Base-by-base conservation (phyloP, 768 basidiomycete genomes). In the Lentinula lateritia region DNA sequence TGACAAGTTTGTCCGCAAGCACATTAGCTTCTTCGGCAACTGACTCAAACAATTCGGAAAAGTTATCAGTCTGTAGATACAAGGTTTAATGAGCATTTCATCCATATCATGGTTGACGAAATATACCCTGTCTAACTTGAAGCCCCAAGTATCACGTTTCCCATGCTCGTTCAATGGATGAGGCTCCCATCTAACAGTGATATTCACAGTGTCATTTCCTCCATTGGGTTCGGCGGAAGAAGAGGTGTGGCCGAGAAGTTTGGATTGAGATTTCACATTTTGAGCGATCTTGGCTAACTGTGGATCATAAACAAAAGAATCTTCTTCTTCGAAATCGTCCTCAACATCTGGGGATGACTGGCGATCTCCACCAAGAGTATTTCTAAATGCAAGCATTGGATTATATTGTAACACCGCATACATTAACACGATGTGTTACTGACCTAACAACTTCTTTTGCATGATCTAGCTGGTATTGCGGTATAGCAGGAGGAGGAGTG, bases 401-500 rank as follows among this genome's bases (percentile, higher is more conserved):
- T 39, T 39, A 13, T 3, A 28, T 13, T 13, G 13, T 39, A 39
- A 39, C 38, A 39, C 7, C 7, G 13, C 38, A 39, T 28, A 28
- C 28, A 28, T 28, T 28, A 32, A 46, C 13, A 15, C 28, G 50
- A 54, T 18, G 9, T 39, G 10, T 46, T 28, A 63, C 76, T 58
- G 67, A 91, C 91, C 85, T 79, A 53, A 91, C 82, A 16, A 89
- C 71, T 39, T 81, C 75, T 43, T 80, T 81, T 13, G 88, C 86
- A 59, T 78, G 78, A 65, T 83, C 78, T 0, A 87, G 74, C 60
- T 85, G 80, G 35, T 83, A 75, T 9, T 72, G 68, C 2, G 87
- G 74, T 13, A 92, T 71, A 39, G 76, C 77, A 0, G 90, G 91
- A 5, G 90, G 90, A 2, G 91, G 90, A 0, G 90, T 93, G 42